Conservation (phyloP, 208 protist species). For the Trichomonas gallinae region DNA sequence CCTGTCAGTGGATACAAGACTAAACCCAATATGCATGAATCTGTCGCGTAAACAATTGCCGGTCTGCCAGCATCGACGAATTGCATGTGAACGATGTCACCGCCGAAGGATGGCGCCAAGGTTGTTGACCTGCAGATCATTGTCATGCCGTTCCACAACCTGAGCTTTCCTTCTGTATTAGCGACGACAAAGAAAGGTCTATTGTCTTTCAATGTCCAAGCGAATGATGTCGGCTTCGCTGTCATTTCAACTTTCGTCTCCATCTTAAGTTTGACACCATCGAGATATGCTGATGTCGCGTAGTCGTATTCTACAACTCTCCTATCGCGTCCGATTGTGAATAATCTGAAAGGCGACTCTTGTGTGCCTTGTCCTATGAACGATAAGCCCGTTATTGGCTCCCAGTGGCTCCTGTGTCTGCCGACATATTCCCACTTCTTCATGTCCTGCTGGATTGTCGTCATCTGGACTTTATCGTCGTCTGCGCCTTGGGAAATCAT, state of each 20-base stretch:
- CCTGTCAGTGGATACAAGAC: background rate
- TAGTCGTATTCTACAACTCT: slow-evolving; percentile 16
- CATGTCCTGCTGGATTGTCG: slow-evolving; percentile 2
- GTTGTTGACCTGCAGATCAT: background rate
- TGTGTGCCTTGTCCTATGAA: background rate
- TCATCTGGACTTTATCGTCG: background rate
- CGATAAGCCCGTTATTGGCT: background rate
- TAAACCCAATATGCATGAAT: background rate
- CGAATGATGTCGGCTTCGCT: background rate
- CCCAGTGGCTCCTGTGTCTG: background rate
- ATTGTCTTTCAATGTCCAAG: background rate
- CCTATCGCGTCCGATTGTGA: background rate
- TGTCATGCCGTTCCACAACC: background rate
- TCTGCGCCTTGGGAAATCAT: background rate
- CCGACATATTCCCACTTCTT: slow-evolving; percentile 21
- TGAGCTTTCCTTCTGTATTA: background rate
- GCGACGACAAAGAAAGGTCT: background rate
- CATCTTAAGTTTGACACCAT: background rate
- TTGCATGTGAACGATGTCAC: background rate
- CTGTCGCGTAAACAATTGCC: background rate
- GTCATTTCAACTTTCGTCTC: slow-evolving; percentile 1
- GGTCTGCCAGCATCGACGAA: background rate
- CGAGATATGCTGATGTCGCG: background rate
- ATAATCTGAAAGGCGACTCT: background rate
- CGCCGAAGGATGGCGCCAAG: background rate